Base-by-base conservation (phyloP, 176 grass and related monocot species). In the Cenchrus purpureus region DNA sequence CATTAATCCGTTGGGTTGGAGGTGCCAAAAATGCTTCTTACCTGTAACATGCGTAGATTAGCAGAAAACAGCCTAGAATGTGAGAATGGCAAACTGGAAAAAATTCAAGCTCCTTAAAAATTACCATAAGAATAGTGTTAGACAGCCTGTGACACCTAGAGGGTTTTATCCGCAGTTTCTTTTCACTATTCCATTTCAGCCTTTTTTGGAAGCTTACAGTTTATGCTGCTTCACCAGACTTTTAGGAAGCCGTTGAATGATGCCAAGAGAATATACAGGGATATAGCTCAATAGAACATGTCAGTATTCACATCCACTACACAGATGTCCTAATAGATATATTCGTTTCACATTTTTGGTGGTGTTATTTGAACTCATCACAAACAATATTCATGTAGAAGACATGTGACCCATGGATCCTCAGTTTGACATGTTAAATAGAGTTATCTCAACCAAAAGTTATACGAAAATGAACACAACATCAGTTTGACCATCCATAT, bases 71-170 rank as follows among this genome's bases (percentile, higher is more conserved):
- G 58, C 12, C 44, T 32, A 65, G 60, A 12, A 66, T 31, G 49
- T 51, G 25, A 66, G 17, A 31, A 66, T 20, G 25, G 22, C 61
- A 79, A 52, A 34, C 77, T 79, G 76, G 76, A 78, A 62, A 62
- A 48, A 52, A 20, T 28, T 40, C 16, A 79, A 49, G 34, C 4
- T 17, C 5, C 19, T 78, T 44, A 78, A 59, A 78, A 14, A 57
- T 60, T 78, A 48, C 19, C 20, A 78, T 3, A 78, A 62, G 42
- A 78, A 48, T 62, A 78, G 76, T 45, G 37, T 40, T 40, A 40
- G 37, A 40, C 1, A 12, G 17, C 55, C 34, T 77, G 51, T 55
- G 50, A 55, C 8, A 55, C 19, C 2, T 37, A 4, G 8, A 11
- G 40, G 55, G 12, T 17, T 44, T 79, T 79, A 34, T 79, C 4